Conservation (phyloP, 331 rosid genomes). For the Cucumis variabilis region DNA sequence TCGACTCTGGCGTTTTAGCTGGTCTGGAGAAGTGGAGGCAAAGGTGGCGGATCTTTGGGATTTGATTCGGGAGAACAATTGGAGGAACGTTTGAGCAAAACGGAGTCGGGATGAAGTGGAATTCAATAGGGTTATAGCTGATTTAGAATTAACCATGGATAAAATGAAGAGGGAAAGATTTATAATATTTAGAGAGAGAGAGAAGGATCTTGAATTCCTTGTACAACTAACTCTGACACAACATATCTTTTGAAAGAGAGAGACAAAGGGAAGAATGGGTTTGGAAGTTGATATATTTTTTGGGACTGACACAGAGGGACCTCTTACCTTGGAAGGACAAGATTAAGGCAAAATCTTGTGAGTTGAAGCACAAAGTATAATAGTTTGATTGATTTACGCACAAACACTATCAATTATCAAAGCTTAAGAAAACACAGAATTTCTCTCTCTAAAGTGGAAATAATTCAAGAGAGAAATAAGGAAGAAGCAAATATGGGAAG, state of each 20-base stretch:
- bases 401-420: background rate
- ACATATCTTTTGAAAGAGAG: constrained; percentile 27
- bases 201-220: constrained; percentile 33
- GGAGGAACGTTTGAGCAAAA: constrained; percentile 41
- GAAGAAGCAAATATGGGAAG: background rate
- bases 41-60: background rate
- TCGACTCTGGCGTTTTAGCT: constrained; percentile 30
- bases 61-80: constrained; percentile 38
- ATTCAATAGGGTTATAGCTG: background rate
- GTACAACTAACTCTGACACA: constrained; percentile 39
- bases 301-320: constrained; percentile 31
- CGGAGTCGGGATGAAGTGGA: constrained; percentile 1
- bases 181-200: constrained; percentile 13
- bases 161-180: background rate
- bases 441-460: constrained; percentile 15
- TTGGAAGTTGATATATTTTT: constrained; percentile 18
- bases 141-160: constrained; percentile 1
- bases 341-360: constrained; percentile 15
- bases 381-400: background rate
- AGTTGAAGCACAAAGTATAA: constrained; percentile 15
- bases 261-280: constrained; percentile 11
- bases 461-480: constrained; percentile 19
- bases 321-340: constrained; percentile 38
- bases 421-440: constrained; percentile 10
- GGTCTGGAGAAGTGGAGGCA: background rate